Percentiles rank a stretch among this genome's conserved stretches.
Conservation (phyloP, 176 grass and related monocot species). For the Carex kokanica region DNA sequence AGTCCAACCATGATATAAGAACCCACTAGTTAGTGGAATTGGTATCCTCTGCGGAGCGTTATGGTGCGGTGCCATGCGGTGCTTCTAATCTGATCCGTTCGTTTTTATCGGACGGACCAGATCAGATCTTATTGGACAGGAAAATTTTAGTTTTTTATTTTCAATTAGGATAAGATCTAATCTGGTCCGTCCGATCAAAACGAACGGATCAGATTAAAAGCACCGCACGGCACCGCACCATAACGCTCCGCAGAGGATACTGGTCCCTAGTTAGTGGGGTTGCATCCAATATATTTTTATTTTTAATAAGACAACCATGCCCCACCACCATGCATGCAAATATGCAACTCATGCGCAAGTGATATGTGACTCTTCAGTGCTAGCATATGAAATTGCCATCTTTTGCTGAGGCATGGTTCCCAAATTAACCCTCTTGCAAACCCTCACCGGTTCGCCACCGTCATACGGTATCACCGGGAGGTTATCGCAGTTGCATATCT, state of each 20-base stretch:
- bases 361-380: constrained; percentile 3
- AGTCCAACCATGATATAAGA: not conserved
- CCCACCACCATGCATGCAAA: not conserved
- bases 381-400: constrained; percentile 6
- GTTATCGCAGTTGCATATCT: constrained; percentile 89
- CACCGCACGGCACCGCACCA: too few species aligned
- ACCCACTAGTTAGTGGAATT: not conserved
- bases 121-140: too few species aligned
- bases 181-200: too few species aligned
- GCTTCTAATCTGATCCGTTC: too few species aligned
- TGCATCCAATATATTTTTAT: not conserved
- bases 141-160: too few species aligned
- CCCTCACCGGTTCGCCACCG: not conserved
- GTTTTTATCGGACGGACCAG: too few species aligned
- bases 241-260: too few species aligned
- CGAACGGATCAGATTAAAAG: too few species aligned
- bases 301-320: not conserved
- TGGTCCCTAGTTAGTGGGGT: too few species aligned
- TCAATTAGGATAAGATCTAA: too few species aligned
- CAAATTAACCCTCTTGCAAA: constrained; percentile 25
- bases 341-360: not conserved
- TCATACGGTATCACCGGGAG: constrained; percentile 59
- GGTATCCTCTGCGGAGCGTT: too few species aligned
- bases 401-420: constrained; percentile 13
- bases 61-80: too few species aligned